phyloP scores from a whole-genome alignment of 148 eudicot species.

The Beta vulgaris region DNA sequence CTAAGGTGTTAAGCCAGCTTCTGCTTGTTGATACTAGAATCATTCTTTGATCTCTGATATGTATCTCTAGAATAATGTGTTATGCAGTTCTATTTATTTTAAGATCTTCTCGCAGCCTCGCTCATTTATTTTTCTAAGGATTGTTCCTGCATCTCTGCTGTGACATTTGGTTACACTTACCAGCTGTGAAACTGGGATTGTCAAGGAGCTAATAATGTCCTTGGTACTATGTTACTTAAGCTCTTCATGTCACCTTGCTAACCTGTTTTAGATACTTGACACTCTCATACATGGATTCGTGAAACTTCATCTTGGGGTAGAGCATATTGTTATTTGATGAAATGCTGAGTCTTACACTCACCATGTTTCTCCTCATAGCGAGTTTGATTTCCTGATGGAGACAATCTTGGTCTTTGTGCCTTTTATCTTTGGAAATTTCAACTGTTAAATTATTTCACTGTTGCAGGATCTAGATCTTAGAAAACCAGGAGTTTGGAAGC shows the following conservation, averaged over 20 bases:
- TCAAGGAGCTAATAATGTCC: background rate
- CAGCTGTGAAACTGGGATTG: background rate
- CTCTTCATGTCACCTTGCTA: background rate
- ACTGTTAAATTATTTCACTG: background rate
- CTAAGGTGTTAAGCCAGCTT: background rate
- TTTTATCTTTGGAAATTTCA: background rate
- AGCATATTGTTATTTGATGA: background rate
- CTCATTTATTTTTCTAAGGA: background rate
- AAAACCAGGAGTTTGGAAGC: constrained; percentile 63
- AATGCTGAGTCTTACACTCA: background rate
- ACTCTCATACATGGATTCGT: background rate
- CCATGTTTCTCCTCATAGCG: background rate
- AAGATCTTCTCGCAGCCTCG: background rate
- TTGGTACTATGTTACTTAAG: background rate
- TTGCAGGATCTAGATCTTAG: constrained; percentile 74
- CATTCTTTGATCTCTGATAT: background rate
- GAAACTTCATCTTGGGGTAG: background rate
- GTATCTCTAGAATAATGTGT: background rate
- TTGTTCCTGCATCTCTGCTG: background rate
- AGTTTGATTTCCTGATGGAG: background rate
- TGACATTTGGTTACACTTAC: background rate
- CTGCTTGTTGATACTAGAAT: background rate
- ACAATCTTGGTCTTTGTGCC: background rate
- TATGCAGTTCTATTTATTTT: background rate
- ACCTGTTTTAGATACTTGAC: background rate